Evolutionary conservation across 2,329 filamentous ascomycete genomes (phyloP).

Genomic region (Diaporthe nobilis): DNA sequence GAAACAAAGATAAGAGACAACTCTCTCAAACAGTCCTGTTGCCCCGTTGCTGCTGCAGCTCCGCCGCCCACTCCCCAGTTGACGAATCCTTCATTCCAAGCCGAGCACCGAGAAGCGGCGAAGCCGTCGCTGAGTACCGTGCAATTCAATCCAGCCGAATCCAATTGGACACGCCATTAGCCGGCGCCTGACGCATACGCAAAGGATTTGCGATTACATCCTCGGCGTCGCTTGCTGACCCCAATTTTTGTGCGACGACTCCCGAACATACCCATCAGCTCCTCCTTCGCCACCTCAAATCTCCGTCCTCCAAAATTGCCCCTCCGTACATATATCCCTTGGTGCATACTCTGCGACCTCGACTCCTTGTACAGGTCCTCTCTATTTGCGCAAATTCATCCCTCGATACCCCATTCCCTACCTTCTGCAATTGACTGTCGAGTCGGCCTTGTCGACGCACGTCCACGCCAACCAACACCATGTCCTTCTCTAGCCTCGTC

Average conservation of each 20-base stretch:
- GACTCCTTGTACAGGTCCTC: not conserved
- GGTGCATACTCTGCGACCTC: not conserved
- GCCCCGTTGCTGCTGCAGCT: not conserved
- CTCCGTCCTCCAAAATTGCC: slow-evolving; percentile 4
- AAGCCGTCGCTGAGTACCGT: not conserved
- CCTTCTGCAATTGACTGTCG: slow-evolving; percentile 1
- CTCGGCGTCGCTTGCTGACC: slow-evolving; percentile 31
- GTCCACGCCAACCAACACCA: slow-evolving; percentile 48
- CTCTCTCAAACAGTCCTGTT: not conserved
- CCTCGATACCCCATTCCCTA: not conserved
- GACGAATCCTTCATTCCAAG: not conserved
- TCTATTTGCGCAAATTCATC: not conserved
- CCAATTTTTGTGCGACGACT: slow-evolving; percentile 38
- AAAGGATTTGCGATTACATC: slow-evolving; percentile 28
- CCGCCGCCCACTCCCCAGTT: not conserved
- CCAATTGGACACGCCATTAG: slow-evolving; percentile 21
- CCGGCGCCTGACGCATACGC: not conserved
- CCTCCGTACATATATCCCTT: slow-evolving; percentile 14
- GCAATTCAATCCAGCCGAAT: not conserved
- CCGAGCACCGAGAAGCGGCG: slow-evolving; percentile 34
- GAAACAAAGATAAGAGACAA: slow-evolving; percentile 26
- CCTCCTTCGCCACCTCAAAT: slow-evolving; percentile 36
- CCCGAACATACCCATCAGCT: slow-evolving; percentile 32
- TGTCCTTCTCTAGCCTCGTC: slow-evolving; percentile 79
- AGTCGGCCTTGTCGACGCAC: slow-evolving; percentile 2